These are phyloP conservation scores for Hyphodiscus hymeniophilus DNA, from an alignment of 495 filamentous ascomycete species.

Conservation along the genomic window DNA sequence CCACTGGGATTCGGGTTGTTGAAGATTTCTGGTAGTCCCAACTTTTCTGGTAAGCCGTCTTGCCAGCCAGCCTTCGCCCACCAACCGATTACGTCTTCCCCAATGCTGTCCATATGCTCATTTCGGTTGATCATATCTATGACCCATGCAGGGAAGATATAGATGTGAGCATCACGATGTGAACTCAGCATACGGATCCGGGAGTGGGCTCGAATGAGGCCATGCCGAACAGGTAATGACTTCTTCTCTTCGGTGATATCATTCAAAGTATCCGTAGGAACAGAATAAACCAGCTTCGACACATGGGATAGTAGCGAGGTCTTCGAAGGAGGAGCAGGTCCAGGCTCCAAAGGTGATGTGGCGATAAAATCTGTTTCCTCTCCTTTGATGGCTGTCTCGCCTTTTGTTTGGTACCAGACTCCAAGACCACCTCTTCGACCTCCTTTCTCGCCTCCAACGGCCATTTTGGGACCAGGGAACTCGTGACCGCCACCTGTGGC, in stretches of 20 bases:
- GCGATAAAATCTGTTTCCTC: constrained; percentile 88
- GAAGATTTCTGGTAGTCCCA: constrained; percentile 62
- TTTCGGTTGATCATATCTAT: constrained; percentile 71
- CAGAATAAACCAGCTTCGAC: constrained; percentile 59
- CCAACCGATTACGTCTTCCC: constrained; percentile 88
- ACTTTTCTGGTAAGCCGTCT: constrained; percentile 64
- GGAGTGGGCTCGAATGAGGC: constrained; percentile 60
- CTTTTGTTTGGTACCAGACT: constrained; percentile 82
- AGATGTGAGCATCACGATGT: constrained; percentile 84
- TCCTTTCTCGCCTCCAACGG: constrained; percentile 42
- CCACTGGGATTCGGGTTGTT: constrained; percentile 23
- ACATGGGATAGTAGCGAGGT: constrained; percentile 55
- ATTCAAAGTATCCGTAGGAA: constrained; percentile 77
- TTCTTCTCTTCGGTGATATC: constrained; percentile 67
- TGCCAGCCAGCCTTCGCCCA: constrained; percentile 96
- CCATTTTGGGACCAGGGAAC: constrained; percentile 28
- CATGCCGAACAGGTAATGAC: constrained; percentile 60
- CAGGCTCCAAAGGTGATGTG: constrained; percentile 52
- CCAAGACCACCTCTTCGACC: constrained; percentile 68
- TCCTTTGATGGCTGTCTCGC: constrained; percentile 64
- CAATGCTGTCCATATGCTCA: constrained; percentile 72
- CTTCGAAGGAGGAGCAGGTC: constrained; percentile 45
- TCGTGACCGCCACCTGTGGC: constrained; percentile 26
- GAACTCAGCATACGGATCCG: constrained; percentile 69
- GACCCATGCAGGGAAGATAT: constrained; percentile 88